Evolutionary conservation across 2,329 filamentous ascomycete genomes (phyloP).

Genomic region (Coleophoma crateriformis): DNA sequence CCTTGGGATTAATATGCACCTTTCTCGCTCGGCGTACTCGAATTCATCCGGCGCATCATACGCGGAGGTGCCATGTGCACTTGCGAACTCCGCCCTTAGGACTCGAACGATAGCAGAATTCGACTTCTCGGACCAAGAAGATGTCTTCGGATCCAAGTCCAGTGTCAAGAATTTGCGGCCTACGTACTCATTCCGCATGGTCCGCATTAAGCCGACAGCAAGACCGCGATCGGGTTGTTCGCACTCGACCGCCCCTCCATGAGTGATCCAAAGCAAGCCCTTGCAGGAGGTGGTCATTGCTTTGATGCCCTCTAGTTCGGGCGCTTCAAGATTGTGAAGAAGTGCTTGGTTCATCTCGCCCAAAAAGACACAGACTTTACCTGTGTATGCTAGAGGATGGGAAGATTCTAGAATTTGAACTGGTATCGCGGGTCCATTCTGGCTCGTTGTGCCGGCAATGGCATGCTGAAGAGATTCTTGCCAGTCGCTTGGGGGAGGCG

Average conservation of each 20-base stretch:
- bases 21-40: slow-evolving; percentile 22
- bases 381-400: background rate
- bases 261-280: slow-evolving; percentile 3
- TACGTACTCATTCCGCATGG: background rate
- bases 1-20: slow-evolving; percentile 10
- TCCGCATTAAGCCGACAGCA: background rate
- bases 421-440: too few relatives aligned
- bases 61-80: too few relatives aligned
- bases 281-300: background rate
- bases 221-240: slow-evolving; percentile 11
- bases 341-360: background rate
- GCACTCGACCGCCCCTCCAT: slow-evolving; percentile 10
- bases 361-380: background rate
- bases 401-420: background rate
- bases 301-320: background rate
- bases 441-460: too few relatives aligned
- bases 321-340: background rate
- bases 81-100: background rate
- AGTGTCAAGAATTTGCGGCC: background rate
- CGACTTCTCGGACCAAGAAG: background rate
- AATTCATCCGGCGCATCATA: slow-evolving; percentile 4
- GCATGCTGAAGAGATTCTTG: too few relatives aligned
- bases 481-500: too few relatives aligned
- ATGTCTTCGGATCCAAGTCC: background rate
- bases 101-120: background rate